Base-by-base conservation (phyloP, 1,139 yeast species). In the Arxiozyma telluris region DNA sequence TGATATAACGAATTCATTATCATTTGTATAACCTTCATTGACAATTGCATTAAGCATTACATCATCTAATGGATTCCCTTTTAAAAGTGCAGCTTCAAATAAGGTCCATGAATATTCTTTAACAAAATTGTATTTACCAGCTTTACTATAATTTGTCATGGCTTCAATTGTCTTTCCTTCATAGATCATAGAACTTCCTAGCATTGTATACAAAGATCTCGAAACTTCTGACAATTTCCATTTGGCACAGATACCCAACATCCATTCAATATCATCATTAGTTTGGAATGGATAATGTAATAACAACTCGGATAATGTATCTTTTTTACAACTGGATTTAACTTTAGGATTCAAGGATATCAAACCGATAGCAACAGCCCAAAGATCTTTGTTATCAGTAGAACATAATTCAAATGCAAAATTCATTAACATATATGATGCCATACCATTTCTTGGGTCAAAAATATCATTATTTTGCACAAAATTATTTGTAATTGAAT, bases 221-320 rank as follows among this genome's bases (percentile, higher is more conserved):
- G 87, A 82, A 11, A 87, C 81, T 5, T 76, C 69, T n/a, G 80
- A 74, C 50, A 78, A 59, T 59, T 72, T 76, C 65, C 79, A 68
- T 54, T 76, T 71, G 1, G 81, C 74, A 71, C 78, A 76, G 44
- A 79, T 74, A 0, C 87, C 79, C 52, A 87, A 71, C 38, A 85
- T 81, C 94, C 95, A 87, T 65, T 87, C 94, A 58, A 85, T 75
- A 62, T 87, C 96, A 63, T 85, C 93, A 61, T 83, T 84, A 8
- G 83, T 79, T 50, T 76, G 71, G 62, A 82, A 81, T 44, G 81
- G 74, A 62, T 76, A 84, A 11, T 70, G 71, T n/a, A 91, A 90
- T 42, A 88, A 71, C 53, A 79, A 76, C 53, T 81, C 82, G 2
- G 82, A 78, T 44, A 88, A 75, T 1, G 80, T 61, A 44, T 57